A percentile compares a stretch with the other conserved stretches of the same genome.
Conservation (phyloP, 73 alveolate genomes). For the Uronychia setigera region DNA sequence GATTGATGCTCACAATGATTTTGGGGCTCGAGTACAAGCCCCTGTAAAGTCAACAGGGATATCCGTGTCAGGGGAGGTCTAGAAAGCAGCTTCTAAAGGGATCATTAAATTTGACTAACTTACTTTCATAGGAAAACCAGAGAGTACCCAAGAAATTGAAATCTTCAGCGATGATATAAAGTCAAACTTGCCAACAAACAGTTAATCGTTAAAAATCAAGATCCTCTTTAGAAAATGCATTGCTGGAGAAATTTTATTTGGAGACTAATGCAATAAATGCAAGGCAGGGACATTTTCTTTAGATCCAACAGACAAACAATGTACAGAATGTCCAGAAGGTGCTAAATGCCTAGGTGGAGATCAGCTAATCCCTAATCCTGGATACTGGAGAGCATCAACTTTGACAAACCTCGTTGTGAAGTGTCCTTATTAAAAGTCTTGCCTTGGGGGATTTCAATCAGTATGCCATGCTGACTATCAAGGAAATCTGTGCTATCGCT, state of each 20-base stretch:
- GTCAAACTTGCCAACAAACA: too few species aligned
- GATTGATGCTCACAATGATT: too few species aligned
- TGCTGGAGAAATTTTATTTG: not conserved
- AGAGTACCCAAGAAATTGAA: too few species aligned
- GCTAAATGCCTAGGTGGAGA: conserved; percentile 35
- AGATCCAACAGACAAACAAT: not conserved
- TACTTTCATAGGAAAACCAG: too few species aligned
- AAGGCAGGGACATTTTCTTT: not conserved
- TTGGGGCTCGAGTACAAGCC: too few species aligned
- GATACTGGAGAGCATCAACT: conserved; percentile 48
- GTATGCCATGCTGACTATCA: conserved; percentile 59
- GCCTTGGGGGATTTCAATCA: conserved; percentile 29
- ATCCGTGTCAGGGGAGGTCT: too few species aligned
- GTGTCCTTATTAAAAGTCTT: conserved; percentile 39
- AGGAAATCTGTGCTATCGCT: conserved; percentile 63
- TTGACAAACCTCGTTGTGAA: conserved; percentile 18
- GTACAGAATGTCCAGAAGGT: not conserved
- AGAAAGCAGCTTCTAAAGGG: too few species aligned
- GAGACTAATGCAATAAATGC: not conserved
- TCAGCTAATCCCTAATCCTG: not conserved
- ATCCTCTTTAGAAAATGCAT: not conserved
- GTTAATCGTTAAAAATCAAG: too few species aligned
- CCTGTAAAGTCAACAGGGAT: too few species aligned
- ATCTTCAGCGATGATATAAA: too few species aligned
- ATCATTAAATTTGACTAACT: too few species aligned